These are phyloP conservation scores for Neospermospora avenae DNA, from an alignment of 2,329 filamentous ascomycete species.

Conservation along the genomic window DNA sequence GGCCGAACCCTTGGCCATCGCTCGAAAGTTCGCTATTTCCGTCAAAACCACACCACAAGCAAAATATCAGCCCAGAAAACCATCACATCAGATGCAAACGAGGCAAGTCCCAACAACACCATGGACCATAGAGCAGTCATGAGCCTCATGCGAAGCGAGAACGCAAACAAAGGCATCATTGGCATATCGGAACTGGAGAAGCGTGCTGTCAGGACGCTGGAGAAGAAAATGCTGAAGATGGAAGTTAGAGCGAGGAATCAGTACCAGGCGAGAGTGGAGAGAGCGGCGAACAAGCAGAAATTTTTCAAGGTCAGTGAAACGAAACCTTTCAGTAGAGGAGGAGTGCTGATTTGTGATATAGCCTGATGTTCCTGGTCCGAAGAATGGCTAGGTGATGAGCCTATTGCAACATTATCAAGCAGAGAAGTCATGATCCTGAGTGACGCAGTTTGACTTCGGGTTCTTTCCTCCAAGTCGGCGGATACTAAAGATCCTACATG, in stretches of 20 bases:
- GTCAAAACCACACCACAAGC: background rate
- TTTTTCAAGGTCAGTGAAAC: background rate
- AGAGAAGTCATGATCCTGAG: too few relatives aligned
- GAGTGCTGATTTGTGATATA: background rate
- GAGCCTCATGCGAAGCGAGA: background rate
- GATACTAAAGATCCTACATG: too few relatives aligned
- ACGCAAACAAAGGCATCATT: background rate
- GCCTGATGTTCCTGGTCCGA: conserved; percentile 2
- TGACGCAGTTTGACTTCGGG: too few relatives aligned
- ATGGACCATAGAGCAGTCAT: background rate
- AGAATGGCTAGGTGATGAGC: background rate
- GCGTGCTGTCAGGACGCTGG: background rate
- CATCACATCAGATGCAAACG: background rate
- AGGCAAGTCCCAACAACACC: background rate
- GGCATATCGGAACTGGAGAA: background rate
- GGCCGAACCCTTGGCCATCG: background rate
- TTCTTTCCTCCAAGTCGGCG: too few relatives aligned
- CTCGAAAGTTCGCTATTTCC: background rate
- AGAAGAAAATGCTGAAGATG: conserved; percentile 3
- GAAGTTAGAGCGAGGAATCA: conserved; percentile 4
- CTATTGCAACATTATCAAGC: background rate
- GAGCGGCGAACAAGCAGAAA: background rate
- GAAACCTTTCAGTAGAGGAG: background rate
- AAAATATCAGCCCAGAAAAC: background rate
- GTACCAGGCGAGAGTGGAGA: background rate